phyloP scores from a whole-genome alignment of 768 basidiomycete species.

The Phlegmacium glaucopus region DNA sequence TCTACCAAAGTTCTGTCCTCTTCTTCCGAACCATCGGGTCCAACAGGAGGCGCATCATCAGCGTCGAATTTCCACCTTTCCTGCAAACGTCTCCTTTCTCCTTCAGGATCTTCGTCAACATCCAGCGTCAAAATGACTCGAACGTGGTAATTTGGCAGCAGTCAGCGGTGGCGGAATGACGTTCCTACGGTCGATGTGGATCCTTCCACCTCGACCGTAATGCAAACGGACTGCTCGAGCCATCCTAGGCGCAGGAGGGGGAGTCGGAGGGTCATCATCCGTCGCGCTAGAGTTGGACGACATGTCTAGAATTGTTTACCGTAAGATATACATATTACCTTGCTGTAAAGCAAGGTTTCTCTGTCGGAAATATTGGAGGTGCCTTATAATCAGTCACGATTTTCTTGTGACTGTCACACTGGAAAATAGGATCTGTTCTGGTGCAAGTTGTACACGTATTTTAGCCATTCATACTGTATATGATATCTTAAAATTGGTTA shows the following conservation, averaged over 20 bases:
- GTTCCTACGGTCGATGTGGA: slow-evolving; percentile 69
- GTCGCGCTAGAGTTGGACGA: slow-evolving; percentile 20
- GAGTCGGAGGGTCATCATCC: slow-evolving; percentile 24
- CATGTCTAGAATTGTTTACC: slow-evolving; percentile 28
- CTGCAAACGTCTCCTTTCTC: slow-evolving; percentile 37
- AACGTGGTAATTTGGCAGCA: slow-evolving; percentile 18
- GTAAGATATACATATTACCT: too few species aligned
- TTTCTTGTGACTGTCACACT: too few species aligned
- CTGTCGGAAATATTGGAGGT: too few species aligned
- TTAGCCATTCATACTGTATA: too few species aligned
- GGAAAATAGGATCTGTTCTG: too few species aligned
- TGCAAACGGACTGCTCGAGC: slow-evolving; percentile 67
- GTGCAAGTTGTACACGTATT: too few species aligned
- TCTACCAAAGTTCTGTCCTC: slow-evolving; percentile 65
- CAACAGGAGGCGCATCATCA: slow-evolving; percentile 56
- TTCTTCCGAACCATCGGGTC: slow-evolving; percentile 62
- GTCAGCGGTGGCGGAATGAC: slow-evolving; percentile 20
- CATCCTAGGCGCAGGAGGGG: slow-evolving; percentile 19
- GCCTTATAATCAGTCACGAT: too few species aligned
- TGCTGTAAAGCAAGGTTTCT: too few species aligned
- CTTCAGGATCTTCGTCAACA: slow-evolving; percentile 33
- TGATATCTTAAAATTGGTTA: too few species aligned
- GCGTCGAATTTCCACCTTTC: slow-evolving; percentile 70
- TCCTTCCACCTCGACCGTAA: slow-evolving; percentile 78
- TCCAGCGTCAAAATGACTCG: slow-evolving; percentile 24